phyloP scores from a whole-genome alignment of 768 basidiomycete genomes.

The Naganishia vishniacii region DNA sequence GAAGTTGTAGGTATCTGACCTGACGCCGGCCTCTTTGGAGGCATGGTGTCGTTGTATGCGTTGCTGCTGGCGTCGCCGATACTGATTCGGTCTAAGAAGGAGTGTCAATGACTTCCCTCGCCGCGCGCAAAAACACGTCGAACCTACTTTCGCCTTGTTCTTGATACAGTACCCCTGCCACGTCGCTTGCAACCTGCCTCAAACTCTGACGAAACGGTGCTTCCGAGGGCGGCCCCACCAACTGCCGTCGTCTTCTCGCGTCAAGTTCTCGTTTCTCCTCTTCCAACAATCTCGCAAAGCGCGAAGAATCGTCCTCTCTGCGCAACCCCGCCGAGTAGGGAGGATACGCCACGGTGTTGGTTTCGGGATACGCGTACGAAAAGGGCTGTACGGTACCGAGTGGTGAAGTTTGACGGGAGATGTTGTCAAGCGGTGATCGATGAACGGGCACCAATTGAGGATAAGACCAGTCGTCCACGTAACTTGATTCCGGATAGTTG shows the following conservation, averaged over 20 bases:
- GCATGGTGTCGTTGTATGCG: conserved; percentile 9
- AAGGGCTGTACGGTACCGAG: conserved; percentile 11
- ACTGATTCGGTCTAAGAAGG: conserved; percentile 3
- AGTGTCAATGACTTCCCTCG: not conserved
- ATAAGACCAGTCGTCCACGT: conserved; percentile 13
- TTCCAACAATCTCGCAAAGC: conserved; percentile 1
- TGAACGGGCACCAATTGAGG: conserved; percentile 6
- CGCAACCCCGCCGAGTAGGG: not conserved
- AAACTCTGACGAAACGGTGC: conserved; percentile 10
- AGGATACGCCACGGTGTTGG: not conserved
- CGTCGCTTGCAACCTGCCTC: conserved; percentile 4
- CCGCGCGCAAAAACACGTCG: too few species aligned
- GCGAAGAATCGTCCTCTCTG: not conserved
- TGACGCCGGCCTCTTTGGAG: not conserved
- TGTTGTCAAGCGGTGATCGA: not conserved
- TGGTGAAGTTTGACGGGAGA: conserved; percentile 1
- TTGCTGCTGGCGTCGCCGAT: not conserved
- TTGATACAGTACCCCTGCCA: not conserved
- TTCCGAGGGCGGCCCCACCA: conserved; percentile 5
- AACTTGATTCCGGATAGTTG: not conserved
- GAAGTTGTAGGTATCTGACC: conserved; percentile 5
- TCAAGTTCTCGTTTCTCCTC: conserved; percentile 10
- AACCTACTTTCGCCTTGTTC: conserved; percentile 4
- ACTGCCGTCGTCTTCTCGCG: conserved; percentile 7
- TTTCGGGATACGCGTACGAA: conserved; percentile 9